Evolutionary conservation across 805 yeast species (phyloP).

Genomic region (Lipomyces spencermartinsiae): DNA sequence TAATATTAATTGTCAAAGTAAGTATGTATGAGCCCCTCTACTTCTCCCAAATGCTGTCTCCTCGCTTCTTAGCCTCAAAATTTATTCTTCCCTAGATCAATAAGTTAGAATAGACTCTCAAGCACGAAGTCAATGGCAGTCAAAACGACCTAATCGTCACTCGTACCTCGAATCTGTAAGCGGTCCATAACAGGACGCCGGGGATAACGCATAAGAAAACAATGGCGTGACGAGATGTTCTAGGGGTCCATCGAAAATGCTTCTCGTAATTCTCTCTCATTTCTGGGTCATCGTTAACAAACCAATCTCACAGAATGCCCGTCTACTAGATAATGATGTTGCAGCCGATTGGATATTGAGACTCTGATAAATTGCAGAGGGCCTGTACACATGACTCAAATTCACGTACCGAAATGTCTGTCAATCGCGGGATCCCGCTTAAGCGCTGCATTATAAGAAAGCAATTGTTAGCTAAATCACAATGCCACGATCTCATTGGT

Average conservation of each 20-base stretch:
- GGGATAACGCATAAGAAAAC: slow-evolving; percentile 30
- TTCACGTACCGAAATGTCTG: slow-evolving; percentile 33
- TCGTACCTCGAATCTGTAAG: slow-evolving; percentile 34
- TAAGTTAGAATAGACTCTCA: neutral
- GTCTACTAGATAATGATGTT: neutral
- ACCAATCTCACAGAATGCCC: neutral
- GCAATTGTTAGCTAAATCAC: neutral
- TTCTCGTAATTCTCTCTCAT: slow-evolving; percentile 36
- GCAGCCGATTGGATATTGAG: neutral
- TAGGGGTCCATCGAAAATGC: slow-evolving; percentile 33
- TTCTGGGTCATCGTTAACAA: slow-evolving; percentile 16
- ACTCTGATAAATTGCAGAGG: neutral
- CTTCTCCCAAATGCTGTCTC: slow-evolving; percentile 30
- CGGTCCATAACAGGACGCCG: slow-evolving; percentile 19
- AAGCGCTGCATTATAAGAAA: slow-evolving; percentile 23
- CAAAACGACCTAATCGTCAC: neutral
- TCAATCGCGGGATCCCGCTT: slow-evolving; percentile 38
- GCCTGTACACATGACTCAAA: neutral
- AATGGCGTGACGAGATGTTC: slow-evolving; percentile 26
- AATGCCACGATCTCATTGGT: neutral
- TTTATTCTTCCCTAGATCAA: slow-evolving; percentile 31
- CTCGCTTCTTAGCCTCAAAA: slow-evolving; percentile 37
- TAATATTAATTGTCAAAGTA: neutral
- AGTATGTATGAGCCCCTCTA: neutral
- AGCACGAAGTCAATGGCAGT: neutral